Conservation (phyloP, 2,329 filamentous ascomycete species). For the Stagonosporopsis cucurbitacearum region DNA sequence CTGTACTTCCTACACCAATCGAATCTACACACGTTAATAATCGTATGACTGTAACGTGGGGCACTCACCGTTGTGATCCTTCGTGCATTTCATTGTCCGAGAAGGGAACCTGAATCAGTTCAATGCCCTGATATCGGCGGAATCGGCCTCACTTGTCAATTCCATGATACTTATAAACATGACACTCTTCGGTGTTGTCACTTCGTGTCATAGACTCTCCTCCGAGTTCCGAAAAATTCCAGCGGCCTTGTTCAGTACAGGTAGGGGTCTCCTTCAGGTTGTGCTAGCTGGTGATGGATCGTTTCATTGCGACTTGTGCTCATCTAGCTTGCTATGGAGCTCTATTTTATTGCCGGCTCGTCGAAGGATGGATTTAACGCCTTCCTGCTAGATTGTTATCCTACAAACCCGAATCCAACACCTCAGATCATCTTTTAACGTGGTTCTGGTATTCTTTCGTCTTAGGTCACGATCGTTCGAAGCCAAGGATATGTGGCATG, state of each 20-base stretch:
- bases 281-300: background rate
- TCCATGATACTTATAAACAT: slow-evolving; percentile 1
- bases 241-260: background rate
- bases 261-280: background rate
- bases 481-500: too few species aligned
- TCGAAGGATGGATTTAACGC: background rate
- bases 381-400: background rate
- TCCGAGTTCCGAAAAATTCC: background rate
- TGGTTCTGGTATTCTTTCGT: background rate
- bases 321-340: slow-evolving; percentile 1
- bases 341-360: background rate
- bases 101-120: slow-evolving; percentile 6
- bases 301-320: slow-evolving; percentile 6
- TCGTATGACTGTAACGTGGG: background rate
- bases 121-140: slow-evolving; percentile 9
- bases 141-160: slow-evolving; percentile 11
- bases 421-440: background rate
- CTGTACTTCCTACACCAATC: background rate
- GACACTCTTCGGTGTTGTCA: background rate
- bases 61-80: slow-evolving; percentile 9
- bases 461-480: background rate
- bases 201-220: background rate
- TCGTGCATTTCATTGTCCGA: slow-evolving; percentile 3
- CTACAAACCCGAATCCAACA: background rate
- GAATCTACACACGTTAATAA: slow-evolving; percentile 3